phyloP scores from a whole-genome alignment of 345 rosid genomes.

The Arabis alpina region DNA sequence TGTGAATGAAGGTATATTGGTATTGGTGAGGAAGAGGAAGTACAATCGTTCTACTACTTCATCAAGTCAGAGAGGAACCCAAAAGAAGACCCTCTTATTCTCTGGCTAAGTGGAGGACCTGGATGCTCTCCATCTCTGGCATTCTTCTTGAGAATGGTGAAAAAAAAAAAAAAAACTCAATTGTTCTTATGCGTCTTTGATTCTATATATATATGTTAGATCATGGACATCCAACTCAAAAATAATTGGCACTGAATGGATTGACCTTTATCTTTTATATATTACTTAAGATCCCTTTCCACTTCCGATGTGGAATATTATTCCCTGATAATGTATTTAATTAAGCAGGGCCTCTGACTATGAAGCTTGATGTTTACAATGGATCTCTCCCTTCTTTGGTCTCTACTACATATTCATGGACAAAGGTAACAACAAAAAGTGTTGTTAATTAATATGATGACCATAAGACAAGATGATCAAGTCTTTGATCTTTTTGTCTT shows the following conservation, averaged over 20 bases:
- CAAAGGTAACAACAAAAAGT: conserved; percentile 53
- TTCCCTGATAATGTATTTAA: too few relatives aligned
- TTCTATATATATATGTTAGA: background rate
- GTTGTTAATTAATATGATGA: conserved; percentile 45
- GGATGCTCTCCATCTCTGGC: conserved; percentile 58
- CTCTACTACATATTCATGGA: conserved; percentile 65
- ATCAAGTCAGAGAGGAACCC: conserved; percentile 57
- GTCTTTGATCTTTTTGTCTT: conserved; percentile 59
- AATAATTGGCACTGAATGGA: too few relatives aligned
- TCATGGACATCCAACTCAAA: too few relatives aligned
- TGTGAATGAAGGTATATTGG: conserved; percentile 50
- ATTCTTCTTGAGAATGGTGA: conserved; percentile 20
- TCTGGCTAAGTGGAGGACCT: conserved; percentile 77
- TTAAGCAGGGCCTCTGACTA: conserved; percentile 57
- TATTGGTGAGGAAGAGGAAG: conserved; percentile 49
- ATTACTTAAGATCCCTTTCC: too few relatives aligned
- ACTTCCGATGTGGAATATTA: too few relatives aligned
- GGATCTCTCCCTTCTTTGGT: conserved; percentile 64
- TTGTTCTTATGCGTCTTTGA: conserved; percentile 46
- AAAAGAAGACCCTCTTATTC: conserved; percentile 51
- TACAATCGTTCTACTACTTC: conserved; percentile 63
- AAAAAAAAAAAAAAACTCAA: background rate
- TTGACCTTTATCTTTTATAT: too few relatives aligned
- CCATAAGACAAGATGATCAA: conserved; percentile 33
- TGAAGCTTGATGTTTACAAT: conserved; percentile 54